Conservation (phyloP, 768 basidiomycete genomes). For the Gymnopilus dilepis region DNA sequence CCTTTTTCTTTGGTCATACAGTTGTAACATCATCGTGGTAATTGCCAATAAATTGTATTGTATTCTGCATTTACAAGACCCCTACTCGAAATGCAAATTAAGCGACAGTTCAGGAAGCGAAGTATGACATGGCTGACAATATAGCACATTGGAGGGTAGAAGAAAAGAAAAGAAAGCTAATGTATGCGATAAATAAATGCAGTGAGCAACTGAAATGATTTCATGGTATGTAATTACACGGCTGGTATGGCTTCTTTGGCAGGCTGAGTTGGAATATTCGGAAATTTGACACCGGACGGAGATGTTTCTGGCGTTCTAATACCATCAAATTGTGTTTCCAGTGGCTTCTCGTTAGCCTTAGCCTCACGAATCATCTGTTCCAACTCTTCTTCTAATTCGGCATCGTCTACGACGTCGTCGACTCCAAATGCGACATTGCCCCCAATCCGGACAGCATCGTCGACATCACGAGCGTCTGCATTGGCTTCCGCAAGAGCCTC, state of each 20-base stretch:
- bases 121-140: no score
- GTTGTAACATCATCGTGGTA: constrained; percentile 6
- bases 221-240: no score
- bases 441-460: constrained; percentile 74
- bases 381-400: constrained; percentile 68
- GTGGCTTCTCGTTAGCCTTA: constrained; percentile 22
- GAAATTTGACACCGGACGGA: no score
- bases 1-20: neutral
- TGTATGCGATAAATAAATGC: no score
- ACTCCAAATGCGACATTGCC: constrained; percentile 63
- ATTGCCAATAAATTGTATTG: constrained; percentile 3
- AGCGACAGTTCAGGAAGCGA: no score
- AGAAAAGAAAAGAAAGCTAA: no score
- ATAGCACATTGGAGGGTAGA: no score
- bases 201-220: no score
- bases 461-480: constrained; percentile 81
- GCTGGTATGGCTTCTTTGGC: neutral
- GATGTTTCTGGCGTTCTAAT: constrained; percentile 5
- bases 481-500: constrained; percentile 86
- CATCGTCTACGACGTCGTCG: constrained; percentile 53
- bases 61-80: neutral
- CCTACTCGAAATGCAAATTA: no score
- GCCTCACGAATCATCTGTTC: constrained; percentile 51
- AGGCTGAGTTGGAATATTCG: neutral
- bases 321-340: constrained; percentile 14